phyloP scores from a whole-genome alignment of 2,329 filamentous ascomycete genomes.

The Herpotrichia juniperi region DNA sequence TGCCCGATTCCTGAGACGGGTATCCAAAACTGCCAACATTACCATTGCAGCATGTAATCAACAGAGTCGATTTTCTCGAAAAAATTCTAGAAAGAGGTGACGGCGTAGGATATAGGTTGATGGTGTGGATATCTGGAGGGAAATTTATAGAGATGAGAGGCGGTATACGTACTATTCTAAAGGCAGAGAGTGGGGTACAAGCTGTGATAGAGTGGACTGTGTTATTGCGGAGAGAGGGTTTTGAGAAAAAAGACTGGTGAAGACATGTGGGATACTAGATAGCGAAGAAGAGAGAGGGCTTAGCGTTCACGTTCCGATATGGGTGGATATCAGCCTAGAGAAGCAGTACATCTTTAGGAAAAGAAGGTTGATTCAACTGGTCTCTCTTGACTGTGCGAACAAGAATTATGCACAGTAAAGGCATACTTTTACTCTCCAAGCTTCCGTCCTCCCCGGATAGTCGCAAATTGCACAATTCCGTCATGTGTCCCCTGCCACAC shows the following conservation, averaged over 20 bases:
- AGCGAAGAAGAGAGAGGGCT: slow-evolving; percentile 53
- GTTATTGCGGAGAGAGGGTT: slow-evolving; percentile 53
- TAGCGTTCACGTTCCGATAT: slow-evolving; percentile 62
- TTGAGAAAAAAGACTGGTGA: slow-evolving; percentile 46
- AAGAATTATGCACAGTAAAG: too few species aligned
- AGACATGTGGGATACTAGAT: slow-evolving; percentile 49
- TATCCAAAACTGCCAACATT: slow-evolving; percentile 54
- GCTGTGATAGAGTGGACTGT: slow-evolving; percentile 61
- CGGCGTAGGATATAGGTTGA: slow-evolving; percentile 14
- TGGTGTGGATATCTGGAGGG: slow-evolving; percentile 57
- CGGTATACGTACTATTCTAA: slow-evolving; percentile 59
- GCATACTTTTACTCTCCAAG: slow-evolving; percentile 28
- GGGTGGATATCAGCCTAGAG: slow-evolving; percentile 37
- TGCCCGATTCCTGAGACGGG: slow-evolving; percentile 52
- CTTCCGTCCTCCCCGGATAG: slow-evolving; percentile 47
- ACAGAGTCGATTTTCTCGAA: slow-evolving; percentile 58
- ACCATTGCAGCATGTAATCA: slow-evolving; percentile 56
- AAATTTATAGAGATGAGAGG: slow-evolving; percentile 48
- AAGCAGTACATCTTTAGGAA: too few species aligned
- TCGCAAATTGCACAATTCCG: slow-evolving; percentile 47
- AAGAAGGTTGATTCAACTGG: too few species aligned
- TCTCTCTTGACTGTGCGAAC: too few species aligned
- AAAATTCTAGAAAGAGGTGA: slow-evolving; percentile 49
- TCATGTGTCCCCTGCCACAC: slow-evolving; percentile 51
- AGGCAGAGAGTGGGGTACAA: slow-evolving; percentile 53